phyloP scores from a whole-genome alignment of 805 yeast genomes.

The Ogataea angusta region DNA sequence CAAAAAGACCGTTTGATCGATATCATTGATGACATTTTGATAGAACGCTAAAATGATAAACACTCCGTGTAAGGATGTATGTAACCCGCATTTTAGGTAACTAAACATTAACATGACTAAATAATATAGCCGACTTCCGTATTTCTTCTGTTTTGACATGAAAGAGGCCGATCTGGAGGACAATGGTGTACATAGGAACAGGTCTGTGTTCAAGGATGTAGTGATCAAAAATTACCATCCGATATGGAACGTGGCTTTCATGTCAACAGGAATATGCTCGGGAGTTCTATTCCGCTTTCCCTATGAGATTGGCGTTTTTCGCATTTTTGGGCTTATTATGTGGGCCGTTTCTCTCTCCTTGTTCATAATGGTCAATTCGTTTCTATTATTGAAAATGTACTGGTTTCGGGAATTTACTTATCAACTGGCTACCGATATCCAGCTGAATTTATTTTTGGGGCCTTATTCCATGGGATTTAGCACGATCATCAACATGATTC shows the following conservation, averaged over 20 bases:
- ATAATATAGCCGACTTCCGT: neutral
- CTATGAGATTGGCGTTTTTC: slow-evolving; percentile 20
- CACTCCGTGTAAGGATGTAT: neutral
- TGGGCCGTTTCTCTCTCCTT: slow-evolving; percentile 55
- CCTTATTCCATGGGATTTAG: slow-evolving; percentile 79
- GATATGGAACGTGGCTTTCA: slow-evolving; percentile 64
- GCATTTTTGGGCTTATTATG: slow-evolving; percentile 25
- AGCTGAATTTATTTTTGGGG: slow-evolving; percentile 62
- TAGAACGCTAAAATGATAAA: slow-evolving; percentile 1
- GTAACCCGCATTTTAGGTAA: neutral
- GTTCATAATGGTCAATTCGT: slow-evolving; percentile 39
- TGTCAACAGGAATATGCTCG: slow-evolving; percentile 78
- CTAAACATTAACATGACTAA: neutral
- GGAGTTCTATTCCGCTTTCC: slow-evolving; percentile 60
- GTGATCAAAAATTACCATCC: slow-evolving; percentile 39
- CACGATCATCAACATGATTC: slow-evolving; percentile 58
- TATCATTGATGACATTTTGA: slow-evolving; percentile 5
- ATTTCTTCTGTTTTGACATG: neutral
- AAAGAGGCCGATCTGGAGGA: neutral
- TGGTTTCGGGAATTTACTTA: slow-evolving; percentile 22
- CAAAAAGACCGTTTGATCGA: neutral
- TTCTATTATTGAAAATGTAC: slow-evolving; percentile 37
- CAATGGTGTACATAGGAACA: neutral
- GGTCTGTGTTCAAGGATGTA: slow-evolving; percentile 11
- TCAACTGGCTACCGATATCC: slow-evolving; percentile 37